These are phyloP conservation scores for Suillus tomentosus DNA, from an alignment of 768 basidiomycete species.

Conservation along the genomic window DNA sequence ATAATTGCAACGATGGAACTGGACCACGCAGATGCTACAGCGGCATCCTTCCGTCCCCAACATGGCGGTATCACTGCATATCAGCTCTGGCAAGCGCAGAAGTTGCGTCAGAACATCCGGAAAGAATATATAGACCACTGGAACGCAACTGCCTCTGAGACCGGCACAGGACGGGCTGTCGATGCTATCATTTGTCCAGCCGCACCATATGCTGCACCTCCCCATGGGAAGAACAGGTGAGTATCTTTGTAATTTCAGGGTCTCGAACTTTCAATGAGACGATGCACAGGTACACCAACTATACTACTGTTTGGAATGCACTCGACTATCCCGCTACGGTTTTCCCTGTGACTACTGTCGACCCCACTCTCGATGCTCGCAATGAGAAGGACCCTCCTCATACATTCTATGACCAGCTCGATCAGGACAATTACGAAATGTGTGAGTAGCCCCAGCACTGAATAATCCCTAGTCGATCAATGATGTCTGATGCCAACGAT, in stretches of 20 bases:
- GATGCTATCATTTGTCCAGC: slow-evolving; percentile 74
- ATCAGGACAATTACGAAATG: slow-evolving; percentile 50
- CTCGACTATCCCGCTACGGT: slow-evolving; percentile 65
- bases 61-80: slow-evolving; percentile 47
- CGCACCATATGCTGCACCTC: slow-evolving; percentile 60
- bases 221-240: slow-evolving; percentile 61
- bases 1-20: slow-evolving; percentile 49
- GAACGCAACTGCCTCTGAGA: slow-evolving; percentile 51
- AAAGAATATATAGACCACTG: slow-evolving; percentile 63
- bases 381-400: slow-evolving; percentile 39
- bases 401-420: slow-evolving; percentile 48
- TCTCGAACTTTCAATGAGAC: slow-evolving; percentile 11
- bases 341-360: slow-evolving; percentile 57
- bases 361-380: slow-evolving; percentile 49
- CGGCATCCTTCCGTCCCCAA: slow-evolving; percentile 30
- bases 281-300: slow-evolving; percentile 44
- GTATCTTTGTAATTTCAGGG: slow-evolving; percentile 19
- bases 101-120: slow-evolving; percentile 45
- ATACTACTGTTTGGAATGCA: slow-evolving; percentile 67
- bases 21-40: slow-evolving; percentile 25
- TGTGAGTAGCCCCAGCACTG: slow-evolving; percentile 44
- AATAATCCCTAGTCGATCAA: neutral
- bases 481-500: slow-evolving; percentile 11
- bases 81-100: slow-evolving; percentile 70
- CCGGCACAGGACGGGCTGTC: slow-evolving; percentile 71